phyloP scores from a whole-genome alignment of 345 rosid genomes.

The Erysimum cheiranthoides region DNA sequence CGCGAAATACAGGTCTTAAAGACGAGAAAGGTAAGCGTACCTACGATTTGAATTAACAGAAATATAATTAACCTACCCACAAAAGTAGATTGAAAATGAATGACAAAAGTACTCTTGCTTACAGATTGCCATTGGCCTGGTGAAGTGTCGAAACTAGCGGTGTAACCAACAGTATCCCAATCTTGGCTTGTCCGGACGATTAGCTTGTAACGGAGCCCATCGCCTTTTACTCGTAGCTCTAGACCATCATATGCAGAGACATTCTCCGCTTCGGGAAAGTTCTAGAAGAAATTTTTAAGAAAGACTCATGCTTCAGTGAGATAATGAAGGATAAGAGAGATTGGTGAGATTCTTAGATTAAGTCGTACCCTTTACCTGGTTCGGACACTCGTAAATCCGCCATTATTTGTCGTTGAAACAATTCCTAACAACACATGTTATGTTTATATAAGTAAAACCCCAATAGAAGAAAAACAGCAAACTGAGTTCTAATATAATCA shows the following conservation, averaged over 20 bases:
- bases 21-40: slow-evolving; percentile 78
- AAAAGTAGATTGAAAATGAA: slow-evolving; percentile 2
- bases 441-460: background rate
- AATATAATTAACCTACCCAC: background rate
- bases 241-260: slow-evolving; percentile 93
- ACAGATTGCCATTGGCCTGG: slow-evolving; percentile 93
- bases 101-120: slow-evolving; percentile 34
- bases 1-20: slow-evolving; percentile 87
- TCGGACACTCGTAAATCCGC: slow-evolving; percentile 90
- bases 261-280: slow-evolving; percentile 75
- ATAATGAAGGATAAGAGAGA: background rate
- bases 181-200: slow-evolving; percentile 76
- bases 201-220: slow-evolving; percentile 87
- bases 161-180: slow-evolving; percentile 96
- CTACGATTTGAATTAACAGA: slow-evolving; percentile 46
- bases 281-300: slow-evolving; percentile 51
- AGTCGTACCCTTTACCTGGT: slow-evolving; percentile 62
- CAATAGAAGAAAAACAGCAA: slow-evolving; percentile 6
- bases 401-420: slow-evolving; percentile 92
- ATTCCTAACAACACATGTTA: slow-evolving; percentile 54
- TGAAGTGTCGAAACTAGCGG: slow-evolving; percentile 75
- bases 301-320: slow-evolving; percentile 18
- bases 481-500: slow-evolving; percentile 10
- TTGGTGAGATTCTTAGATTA: slow-evolving; percentile 3
- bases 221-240: slow-evolving; percentile 77